A percentile compares a stretch with the other conserved stretches of the same genome.
Evolutionary conservation across 305 asterid genomes (phyloP).

Genomic region (Ilex paraguariensis): DNA sequence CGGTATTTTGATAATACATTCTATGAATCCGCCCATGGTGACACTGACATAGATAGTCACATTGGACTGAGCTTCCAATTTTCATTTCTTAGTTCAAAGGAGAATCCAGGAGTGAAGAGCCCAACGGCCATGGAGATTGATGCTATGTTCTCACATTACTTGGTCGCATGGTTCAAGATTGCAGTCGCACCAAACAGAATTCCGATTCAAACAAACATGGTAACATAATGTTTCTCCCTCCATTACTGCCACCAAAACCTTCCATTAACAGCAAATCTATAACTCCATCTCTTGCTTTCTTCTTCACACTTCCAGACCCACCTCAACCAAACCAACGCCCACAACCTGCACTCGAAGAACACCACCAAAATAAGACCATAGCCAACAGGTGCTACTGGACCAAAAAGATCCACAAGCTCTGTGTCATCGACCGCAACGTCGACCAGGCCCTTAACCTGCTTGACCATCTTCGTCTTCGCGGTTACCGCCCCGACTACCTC

Average conservation of each 20-base stretch:
- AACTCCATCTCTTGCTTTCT: background rate
- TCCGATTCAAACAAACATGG: no score
- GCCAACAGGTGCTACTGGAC: constrained; percentile 49
- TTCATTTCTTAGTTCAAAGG: no score
- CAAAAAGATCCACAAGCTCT: constrained; percentile 58
- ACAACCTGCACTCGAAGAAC: background rate
- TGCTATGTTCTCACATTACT: no score
- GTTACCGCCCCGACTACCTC: constrained; percentile 56
- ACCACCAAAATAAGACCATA: constrained; percentile 11
- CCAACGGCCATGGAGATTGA: no score
- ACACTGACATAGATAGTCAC: no score
- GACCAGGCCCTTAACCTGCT: constrained; percentile 63
- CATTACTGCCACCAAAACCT: background rate
- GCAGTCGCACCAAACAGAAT: no score
- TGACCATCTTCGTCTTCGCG: constrained; percentile 42
- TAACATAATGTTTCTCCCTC: background rate
- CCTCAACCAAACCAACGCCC: background rate
- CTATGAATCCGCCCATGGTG: no score
- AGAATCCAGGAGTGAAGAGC: no score
- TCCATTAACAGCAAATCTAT: background rate
- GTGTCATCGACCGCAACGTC: constrained; percentile 38
- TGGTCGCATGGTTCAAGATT: no score
- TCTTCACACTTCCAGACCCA: background rate
- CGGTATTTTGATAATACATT: no score
- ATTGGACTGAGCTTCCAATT: no score